Evolutionary conservation across 1,284 basidiomycete genomes (phyloP), one percentile per base, ranked within the genome.

Genomic region (Apiotrichum mycotoxinovorans): DNA sequence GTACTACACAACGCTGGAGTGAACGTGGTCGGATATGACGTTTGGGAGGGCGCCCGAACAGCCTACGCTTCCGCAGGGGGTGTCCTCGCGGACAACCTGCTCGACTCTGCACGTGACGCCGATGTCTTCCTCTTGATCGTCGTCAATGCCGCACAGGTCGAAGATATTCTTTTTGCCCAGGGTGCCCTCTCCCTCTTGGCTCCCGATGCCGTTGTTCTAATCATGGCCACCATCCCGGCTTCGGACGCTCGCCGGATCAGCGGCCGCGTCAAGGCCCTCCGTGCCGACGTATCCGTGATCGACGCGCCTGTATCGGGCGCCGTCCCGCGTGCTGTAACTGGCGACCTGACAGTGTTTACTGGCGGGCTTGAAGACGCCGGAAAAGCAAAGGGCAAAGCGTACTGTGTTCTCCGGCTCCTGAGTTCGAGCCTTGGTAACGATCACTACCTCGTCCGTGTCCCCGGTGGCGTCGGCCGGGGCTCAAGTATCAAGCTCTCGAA

Each of bases 291-390:
- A 1, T 30, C 30, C 11, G 60, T 72, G 7, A 52, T 73, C 37
- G 72, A 73, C 58, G 60, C 60, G 18, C 72, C 72, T 4, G 70
- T 73, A 2, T 72, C 70, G 0, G 72, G 72, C 5, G 70, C 66
- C 1, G 61, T 63, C 2, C 51, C 61, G 4, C 68, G 72, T 22
- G 70, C 72, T 1, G 69, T 65, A 8, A 45, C 56, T 9, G 72
- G 72, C 30, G 68, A 68, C 40, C 62, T 74, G 17, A 71, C 63
- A 35, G 65, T 74, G 56, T 65, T 72, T 54, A 62, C 60, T 38
- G 62, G 62, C 12, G 69, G 69, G 0, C 52, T 63, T 4, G 57
- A 66, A 2, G 50, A 47, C 3, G n/a, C 33, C 14, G 44, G 37
- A 14, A 30, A 11, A 15, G 27, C 33, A 4, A n/a, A 25, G 8